These are phyloP conservation scores for Eucalyptus erythrocorys DNA, from an alignment of 345 rosid species.

Conservation along the genomic window DNA sequence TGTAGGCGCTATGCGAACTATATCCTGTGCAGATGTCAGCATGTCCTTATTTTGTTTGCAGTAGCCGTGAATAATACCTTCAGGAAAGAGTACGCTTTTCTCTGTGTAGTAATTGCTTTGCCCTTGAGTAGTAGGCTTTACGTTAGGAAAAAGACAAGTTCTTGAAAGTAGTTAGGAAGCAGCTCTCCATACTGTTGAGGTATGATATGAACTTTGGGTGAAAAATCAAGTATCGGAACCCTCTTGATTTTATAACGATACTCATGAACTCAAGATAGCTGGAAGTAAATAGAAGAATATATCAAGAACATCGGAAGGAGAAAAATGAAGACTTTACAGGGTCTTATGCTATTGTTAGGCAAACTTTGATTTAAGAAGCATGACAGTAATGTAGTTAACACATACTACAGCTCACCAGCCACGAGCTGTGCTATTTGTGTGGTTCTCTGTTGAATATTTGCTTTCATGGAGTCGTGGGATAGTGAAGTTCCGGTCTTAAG, in stretches of 20 bases:
- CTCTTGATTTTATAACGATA: background rate
- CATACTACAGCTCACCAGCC: background rate
- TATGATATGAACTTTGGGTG: background rate
- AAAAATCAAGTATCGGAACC: background rate
- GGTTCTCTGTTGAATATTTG: background rate
- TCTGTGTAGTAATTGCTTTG: background rate
- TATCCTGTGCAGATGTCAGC: background rate
- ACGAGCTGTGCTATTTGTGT: background rate
- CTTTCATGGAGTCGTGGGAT: background rate
- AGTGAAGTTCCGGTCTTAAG: conserved; percentile 2
- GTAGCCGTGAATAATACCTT: background rate
- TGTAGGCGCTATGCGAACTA: background rate
- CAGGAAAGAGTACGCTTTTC: background rate
- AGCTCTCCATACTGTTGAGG: background rate
- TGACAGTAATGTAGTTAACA: background rate
- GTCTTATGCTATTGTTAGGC: background rate
- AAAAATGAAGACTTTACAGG: background rate
- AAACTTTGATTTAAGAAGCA: background rate
- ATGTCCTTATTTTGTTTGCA: background rate
- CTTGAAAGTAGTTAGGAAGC: background rate
- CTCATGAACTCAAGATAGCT: background rate
- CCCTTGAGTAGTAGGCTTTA: background rate
- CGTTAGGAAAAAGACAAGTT: background rate
- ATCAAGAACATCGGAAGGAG: background rate
- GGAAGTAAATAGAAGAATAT: background rate